Percentiles rank a stretch among this genome's conserved stretches.
Conservation (phyloP, 176 grass and related monocot species). For the Rhynchospora pubera region DNA sequence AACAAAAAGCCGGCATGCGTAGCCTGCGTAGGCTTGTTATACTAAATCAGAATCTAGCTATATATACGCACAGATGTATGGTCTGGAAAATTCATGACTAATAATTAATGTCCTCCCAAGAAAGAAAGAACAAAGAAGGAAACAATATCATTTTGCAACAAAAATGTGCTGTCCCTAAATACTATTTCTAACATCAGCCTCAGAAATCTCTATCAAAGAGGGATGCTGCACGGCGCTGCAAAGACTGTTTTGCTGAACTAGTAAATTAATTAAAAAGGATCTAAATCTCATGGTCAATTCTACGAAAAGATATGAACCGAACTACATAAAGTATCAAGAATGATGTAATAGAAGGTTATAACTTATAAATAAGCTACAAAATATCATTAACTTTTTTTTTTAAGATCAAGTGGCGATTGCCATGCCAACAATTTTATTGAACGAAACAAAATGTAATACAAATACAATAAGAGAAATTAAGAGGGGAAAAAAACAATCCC, state of each 20-base stretch:
- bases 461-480: not conserved
- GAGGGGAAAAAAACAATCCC: too few species aligned
- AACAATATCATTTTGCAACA: not conserved
- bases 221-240: not conserved
- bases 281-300: too few species aligned
- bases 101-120: too few species aligned
- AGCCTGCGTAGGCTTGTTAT: not conserved
- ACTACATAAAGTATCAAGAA: too few species aligned
- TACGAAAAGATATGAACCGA: too few species aligned
- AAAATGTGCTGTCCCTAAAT: not conserved
- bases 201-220: not conserved
- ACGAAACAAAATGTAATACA: not conserved
- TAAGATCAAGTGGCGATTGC: too few species aligned
- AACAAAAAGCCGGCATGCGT: too few species aligned
- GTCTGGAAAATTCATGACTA: not conserved
- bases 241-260: not conserved
- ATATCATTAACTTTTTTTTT: too few species aligned
- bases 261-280: too few species aligned
- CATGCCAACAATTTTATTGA: too few species aligned
- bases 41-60: not conserved
- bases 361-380: too few species aligned
- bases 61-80: constrained; percentile 5
- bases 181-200: not conserved
- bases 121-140: not conserved
- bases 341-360: too few species aligned